These are phyloP conservation scores for Stevia rebaudiana DNA, from an alignment of 140 eudicot species.

Conservation along the genomic window DNA sequence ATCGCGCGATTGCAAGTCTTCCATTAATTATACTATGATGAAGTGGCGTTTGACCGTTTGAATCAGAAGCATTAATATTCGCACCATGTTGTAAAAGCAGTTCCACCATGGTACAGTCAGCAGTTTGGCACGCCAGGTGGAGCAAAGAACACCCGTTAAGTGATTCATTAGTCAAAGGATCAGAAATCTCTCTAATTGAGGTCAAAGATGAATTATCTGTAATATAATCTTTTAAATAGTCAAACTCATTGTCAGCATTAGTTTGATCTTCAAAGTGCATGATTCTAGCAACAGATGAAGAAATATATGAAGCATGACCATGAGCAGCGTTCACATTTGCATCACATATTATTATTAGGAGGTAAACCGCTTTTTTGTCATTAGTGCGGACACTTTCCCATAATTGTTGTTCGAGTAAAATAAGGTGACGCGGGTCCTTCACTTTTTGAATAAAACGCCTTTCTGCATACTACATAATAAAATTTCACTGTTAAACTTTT, in stretches of 20 bases:
- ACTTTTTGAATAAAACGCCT: conserved; percentile 66
- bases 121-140: conserved; percentile 82
- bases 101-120: conserved; percentile 90
- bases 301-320: conserved; percentile 45
- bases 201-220: conserved; percentile 34
- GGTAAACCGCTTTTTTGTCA: conserved; percentile 81
- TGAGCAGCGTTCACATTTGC: conserved; percentile 65
- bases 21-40: conserved; percentile 64
- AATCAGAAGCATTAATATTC: conserved; percentile 52
- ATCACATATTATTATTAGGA: conserved; percentile 49
- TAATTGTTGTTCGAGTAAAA: conserved; percentile 64
- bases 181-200: conserved; percentile 34
- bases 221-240: conserved; percentile 31
- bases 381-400: conserved; percentile 80
- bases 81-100: conserved; percentile 87
- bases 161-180: conserved; percentile 40
- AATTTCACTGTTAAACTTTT: not conserved
- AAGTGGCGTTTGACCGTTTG: conserved; percentile 79
- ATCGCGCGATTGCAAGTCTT: conserved; percentile 49
- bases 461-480: conserved; percentile 66
- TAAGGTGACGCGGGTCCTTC: conserved; percentile 44
- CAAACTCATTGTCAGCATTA: conserved; percentile 33
- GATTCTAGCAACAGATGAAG: conserved; percentile 36
- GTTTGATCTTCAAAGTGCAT: conserved; percentile 40
- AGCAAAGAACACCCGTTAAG: conserved; percentile 75